Percentiles rank a stretch among this genome's conserved stretches.
phyloP scores from a whole-genome alignment of 2,329 filamentous ascomycete genomes.

The Madurella mycetomatis region DNA sequence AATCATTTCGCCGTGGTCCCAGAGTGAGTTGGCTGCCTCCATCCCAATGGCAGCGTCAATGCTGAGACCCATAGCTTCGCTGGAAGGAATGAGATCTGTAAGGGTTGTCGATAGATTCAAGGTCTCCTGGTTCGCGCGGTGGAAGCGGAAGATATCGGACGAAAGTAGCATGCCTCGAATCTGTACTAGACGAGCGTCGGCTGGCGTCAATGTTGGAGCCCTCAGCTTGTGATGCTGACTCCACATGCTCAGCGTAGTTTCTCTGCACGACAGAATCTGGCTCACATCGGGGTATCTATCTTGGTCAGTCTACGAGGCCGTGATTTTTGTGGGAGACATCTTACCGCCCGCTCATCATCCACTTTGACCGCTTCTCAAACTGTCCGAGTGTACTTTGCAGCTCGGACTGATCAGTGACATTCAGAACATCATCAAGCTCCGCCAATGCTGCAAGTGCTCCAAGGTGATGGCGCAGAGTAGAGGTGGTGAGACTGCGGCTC shows the following conservation, averaged over 20 bases:
- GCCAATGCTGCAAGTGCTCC: conserved; percentile 67
- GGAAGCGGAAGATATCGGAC: conserved; percentile 70
- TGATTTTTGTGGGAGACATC: not conserved
- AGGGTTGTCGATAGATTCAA: conserved; percentile 80
- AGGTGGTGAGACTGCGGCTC: conserved; percentile 45
- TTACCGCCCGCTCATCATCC: conserved; percentile 80
- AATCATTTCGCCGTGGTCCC: conserved; percentile 88
- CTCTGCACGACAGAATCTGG: conserved; percentile 74
- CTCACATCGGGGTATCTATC: conserved; percentile 70
- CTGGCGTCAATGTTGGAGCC: conserved; percentile 51
- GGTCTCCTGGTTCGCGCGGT: conserved; percentile 80
- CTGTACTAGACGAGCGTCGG: conserved; percentile 66
- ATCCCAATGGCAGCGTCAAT: conserved; percentile 73
- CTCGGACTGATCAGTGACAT: conserved; percentile 54
- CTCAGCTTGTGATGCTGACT: conserved; percentile 65
- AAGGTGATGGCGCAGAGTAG: conserved; percentile 51
- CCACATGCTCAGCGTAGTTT: conserved; percentile 76
- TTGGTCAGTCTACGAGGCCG: conserved; percentile 22
- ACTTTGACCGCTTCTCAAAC: conserved; percentile 63
- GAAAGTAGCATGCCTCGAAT: conserved; percentile 72
- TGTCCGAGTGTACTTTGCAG: conserved; percentile 57
- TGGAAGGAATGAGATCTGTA: conserved; percentile 69
- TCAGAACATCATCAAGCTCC: conserved; percentile 75
- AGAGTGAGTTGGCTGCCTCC: conserved; percentile 84
- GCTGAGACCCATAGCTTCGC: conserved; percentile 64